Conservation (phyloP, 2,329 filamentous ascomycete genomes). For the Domatiomyces globalis region DNA sequence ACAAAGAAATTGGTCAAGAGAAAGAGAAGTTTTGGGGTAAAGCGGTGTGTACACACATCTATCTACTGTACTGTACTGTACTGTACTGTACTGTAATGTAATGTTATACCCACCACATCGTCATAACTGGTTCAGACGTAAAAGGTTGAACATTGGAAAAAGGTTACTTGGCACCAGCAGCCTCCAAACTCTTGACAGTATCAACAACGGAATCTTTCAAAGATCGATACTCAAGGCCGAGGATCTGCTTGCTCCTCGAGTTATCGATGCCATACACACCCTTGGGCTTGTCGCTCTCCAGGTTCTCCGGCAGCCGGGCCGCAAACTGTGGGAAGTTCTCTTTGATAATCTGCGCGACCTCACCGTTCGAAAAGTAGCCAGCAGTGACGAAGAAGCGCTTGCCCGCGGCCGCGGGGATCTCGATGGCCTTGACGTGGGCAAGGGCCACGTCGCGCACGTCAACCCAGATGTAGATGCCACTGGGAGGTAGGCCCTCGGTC, state of each 20-base stretch:
- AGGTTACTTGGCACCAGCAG: conserved; percentile 27
- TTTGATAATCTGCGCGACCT: conserved; percentile 28
- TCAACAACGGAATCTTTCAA: conserved; percentile 27
- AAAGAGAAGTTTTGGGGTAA: background rate
- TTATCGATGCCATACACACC: conserved; percentile 34
- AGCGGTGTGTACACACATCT: too few relatives aligned
- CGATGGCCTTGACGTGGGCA: conserved; percentile 34
- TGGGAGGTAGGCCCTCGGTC: conserved; percentile 22
- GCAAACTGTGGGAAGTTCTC: conserved; percentile 30
- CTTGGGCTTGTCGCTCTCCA: conserved; percentile 42
- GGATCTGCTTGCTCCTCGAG: conserved; percentile 26
- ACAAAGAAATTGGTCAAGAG: too few relatives aligned
- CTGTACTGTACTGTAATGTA: too few relatives aligned
- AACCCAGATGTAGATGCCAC: conserved; percentile 46
- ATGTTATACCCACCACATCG: background rate
- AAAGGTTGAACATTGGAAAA: background rate
- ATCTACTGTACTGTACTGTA: too few relatives aligned
- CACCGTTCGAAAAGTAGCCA: conserved; percentile 30
- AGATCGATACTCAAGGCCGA: conserved; percentile 29
- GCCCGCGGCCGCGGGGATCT: conserved; percentile 31
- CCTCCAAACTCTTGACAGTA: conserved; percentile 43
- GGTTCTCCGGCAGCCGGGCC: conserved; percentile 30
- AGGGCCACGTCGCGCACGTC: conserved; percentile 36
- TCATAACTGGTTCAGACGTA: too few relatives aligned
- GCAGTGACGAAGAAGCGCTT: conserved; percentile 33